A percentile compares a stretch with the other conserved stretches of the same genome.
These are phyloP conservation scores for Boletus insuetus DNA, from an alignment of 768 basidiomycete species.

Conservation along the genomic window DNA sequence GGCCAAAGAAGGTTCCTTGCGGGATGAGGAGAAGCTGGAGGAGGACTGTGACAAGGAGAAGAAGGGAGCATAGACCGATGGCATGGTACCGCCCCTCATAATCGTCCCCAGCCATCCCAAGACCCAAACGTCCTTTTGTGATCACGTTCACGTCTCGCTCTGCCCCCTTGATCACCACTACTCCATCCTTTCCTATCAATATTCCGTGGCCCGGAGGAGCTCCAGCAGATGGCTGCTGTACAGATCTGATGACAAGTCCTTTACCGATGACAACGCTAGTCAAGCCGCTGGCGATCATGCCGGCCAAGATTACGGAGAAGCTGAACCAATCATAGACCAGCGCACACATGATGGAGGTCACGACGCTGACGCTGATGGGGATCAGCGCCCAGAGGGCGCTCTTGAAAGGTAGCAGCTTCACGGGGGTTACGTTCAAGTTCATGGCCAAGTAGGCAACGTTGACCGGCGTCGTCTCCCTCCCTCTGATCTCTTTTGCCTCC, in stretches of 20 bases:
- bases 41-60: constrained; percentile 29
- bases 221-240: constrained; percentile 2
- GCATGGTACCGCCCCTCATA: neutral
- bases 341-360: constrained; percentile 23
- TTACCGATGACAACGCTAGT: constrained; percentile 25
- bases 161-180: constrained; percentile 27
- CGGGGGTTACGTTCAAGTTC: neutral
- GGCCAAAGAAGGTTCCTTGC: constrained; percentile 32
- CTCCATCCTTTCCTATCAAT: constrained; percentile 11
- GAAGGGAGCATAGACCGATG: constrained; percentile 26
- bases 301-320: constrained; percentile 30
- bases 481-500: neutral
- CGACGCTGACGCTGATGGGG: constrained; percentile 24
- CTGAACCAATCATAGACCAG: constrained; percentile 27
- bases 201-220: constrained; percentile 31
- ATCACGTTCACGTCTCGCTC: constrained; percentile 28
- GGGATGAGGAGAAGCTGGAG: constrained; percentile 33
- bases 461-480: constrained; percentile 8
- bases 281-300: constrained; percentile 31
- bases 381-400: constrained; percentile 18
- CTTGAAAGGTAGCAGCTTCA: neutral
- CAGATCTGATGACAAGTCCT: constrained; percentile 16
- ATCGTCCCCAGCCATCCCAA: constrained; percentile 6
- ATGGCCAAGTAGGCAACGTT: constrained; percentile 21
- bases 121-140: constrained; percentile 27